Conservation (phyloP, 129 eudicot genomes). For the Chrysanthemum makinoi region DNA sequence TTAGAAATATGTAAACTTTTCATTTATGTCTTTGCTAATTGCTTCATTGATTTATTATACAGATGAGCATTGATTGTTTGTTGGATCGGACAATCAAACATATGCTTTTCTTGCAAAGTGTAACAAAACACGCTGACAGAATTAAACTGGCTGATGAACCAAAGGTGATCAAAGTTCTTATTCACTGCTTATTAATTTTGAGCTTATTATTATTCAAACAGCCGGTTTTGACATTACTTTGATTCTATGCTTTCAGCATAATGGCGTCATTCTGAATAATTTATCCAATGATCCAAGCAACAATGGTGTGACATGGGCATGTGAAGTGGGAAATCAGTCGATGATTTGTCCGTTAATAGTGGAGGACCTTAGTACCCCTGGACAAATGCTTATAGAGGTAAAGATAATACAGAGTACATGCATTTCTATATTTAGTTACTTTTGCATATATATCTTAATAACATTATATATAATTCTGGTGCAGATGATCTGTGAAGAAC, state of each 20-base stretch:
- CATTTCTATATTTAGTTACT: background rate
- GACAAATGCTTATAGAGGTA: slow-evolving; percentile 95
- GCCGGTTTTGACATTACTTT: slow-evolving; percentile 4
- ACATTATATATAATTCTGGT: background rate
- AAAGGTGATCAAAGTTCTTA: slow-evolving; percentile 49
- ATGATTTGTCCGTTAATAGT: slow-evolving; percentile 74
- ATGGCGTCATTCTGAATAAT: slow-evolving; percentile 32
- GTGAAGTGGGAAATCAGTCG: slow-evolving; percentile 64
- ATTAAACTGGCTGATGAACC: slow-evolving; percentile 52
- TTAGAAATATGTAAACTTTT: background rate
- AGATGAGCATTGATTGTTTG: slow-evolving; percentile 96
- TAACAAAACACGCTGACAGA: slow-evolving; percentile 65
- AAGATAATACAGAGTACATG: background rate
- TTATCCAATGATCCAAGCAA: slow-evolving; percentile 37
- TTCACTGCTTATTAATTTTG: background rate
- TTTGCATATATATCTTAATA: slow-evolving; percentile 10
- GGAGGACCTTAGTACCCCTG: slow-evolving; percentile 74
- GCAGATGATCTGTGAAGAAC: slow-evolving; percentile 94
- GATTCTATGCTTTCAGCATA: slow-evolving; percentile 14
- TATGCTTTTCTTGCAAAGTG: slow-evolving; percentile 88
- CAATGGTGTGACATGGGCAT: slow-evolving; percentile 83
- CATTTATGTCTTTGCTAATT: slow-evolving; percentile 6
- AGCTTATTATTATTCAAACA: background rate
- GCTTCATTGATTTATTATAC: slow-evolving; percentile 34
- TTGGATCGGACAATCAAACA: slow-evolving; percentile 85